Base-by-base conservation (phyloP, 1,139 yeast species). In the Kodamaea anthophila region DNA sequence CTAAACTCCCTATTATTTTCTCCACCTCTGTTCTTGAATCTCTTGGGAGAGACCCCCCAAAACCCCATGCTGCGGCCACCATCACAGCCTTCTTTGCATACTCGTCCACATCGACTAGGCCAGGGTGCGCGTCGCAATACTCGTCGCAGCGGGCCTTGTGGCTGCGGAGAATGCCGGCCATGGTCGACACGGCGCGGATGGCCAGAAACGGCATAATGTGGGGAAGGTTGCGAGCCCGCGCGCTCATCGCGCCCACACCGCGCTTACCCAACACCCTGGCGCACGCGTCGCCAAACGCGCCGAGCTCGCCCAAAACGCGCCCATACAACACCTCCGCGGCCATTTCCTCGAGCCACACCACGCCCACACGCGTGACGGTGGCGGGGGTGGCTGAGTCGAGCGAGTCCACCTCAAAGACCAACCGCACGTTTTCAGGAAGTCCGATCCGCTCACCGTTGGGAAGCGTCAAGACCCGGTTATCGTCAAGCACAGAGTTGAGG, bases 331-430 rank as follows among this genome's bases (percentile, higher is more conserved):
- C n/a, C n/a, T n/a, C n/a, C n/a, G n/a, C n/a, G n/a, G n/a, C n/a
- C 18, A 19, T 14, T 16, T 37, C 29, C 27, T 77, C 79, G 42
- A 85, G 63, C 81, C 88, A 83, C 1, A 88, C 64, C 74, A 91
- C 78, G 6, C 95, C 96, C 62, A 97, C 88, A 53, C 98, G 71
- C 53, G 93, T 84, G 16, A 91, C 73, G 0, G 97, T 91, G 0
- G 97, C 98, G 0, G 86, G 86, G 0, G 97, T 91, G 0, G 95
- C 82, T 43, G 70, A 62, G 5, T 57, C 52, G 36, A 91, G 57
- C 26, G 58, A 64, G 31, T 80, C 84, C 4, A 83, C 86, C 47
- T 91, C 98, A 56, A 91, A 87, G 0, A 87, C 43, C 14, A 91
- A 52, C 18, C 75, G 65, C 2, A 85, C 70, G 43, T 79, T 80